A percentile compares a stretch with the other conserved stretches of the same genome.
Conservation (phyloP, 768 basidiomycete genomes). For the Myochromella boudieri region DNA sequence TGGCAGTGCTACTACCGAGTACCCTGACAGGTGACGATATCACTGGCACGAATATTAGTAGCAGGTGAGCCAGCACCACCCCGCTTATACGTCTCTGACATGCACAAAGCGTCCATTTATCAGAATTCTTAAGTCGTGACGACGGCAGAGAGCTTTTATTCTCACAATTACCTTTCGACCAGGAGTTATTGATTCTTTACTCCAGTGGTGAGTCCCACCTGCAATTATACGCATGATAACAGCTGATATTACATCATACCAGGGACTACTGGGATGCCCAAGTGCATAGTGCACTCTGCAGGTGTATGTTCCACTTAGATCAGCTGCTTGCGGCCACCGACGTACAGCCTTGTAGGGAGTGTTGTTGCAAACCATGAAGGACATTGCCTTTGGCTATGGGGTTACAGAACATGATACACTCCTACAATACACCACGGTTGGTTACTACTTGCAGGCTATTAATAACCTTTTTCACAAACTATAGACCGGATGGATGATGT, state of each 20-base stretch:
- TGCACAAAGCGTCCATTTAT: slow-evolving; percentile 39
- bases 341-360: slow-evolving; percentile 57
- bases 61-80: slow-evolving; percentile 24
- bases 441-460: slow-evolving; percentile 10
- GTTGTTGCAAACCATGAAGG: slow-evolving; percentile 69
- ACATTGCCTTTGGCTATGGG: slow-evolving; percentile 43
- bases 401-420: slow-evolving; percentile 51
- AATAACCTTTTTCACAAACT: background rate
- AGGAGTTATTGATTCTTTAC: slow-evolving; percentile 82
- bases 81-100: background rate
- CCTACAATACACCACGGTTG: slow-evolving; percentile 74
- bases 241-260: too few species aligned
- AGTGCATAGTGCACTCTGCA: slow-evolving; percentile 78
- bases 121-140: slow-evolving; percentile 49
- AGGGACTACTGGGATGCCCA: slow-evolving; percentile 84
- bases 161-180: slow-evolving; percentile 72
- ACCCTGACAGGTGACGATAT: slow-evolving; percentile 45
- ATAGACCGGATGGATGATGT: slow-evolving; percentile 85
- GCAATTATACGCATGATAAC: too few species aligned
- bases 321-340: too few species aligned
- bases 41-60: slow-evolving; percentile 29
- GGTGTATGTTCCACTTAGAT: too few species aligned
- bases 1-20: slow-evolving; percentile 60
- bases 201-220: too few species aligned
- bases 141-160: slow-evolving; percentile 57